Evolutionary conservation across 2,329 filamentous ascomycete genomes (phyloP).

Genomic region (Diaporthe velutina): DNA sequence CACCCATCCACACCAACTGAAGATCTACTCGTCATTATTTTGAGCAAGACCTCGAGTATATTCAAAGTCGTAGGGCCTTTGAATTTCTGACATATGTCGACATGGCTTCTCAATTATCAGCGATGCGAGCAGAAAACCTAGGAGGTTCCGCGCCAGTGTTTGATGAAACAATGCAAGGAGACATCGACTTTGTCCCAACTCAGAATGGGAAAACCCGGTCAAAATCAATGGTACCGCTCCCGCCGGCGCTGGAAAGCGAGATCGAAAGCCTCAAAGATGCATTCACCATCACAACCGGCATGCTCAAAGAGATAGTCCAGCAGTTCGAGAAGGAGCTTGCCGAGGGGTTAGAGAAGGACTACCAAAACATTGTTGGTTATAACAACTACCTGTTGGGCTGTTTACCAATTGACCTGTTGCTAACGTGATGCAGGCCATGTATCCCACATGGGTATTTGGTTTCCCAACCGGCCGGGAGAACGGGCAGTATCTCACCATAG

Average conservation of each 20-base stretch:
- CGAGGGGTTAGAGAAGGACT: conserved; percentile 27
- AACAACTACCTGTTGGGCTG: neutral
- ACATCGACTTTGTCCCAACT: neutral
- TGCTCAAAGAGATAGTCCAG: conserved; percentile 31
- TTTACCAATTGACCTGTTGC: neutral
- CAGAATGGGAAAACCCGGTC: neutral
- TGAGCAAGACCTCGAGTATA: neutral
- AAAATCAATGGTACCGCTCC: conserved; percentile 8
- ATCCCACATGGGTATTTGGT: conserved; percentile 37
- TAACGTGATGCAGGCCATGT: conserved; percentile 32
- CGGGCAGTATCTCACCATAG: conserved; percentile 55
- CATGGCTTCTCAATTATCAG: neutral
- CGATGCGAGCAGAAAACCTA: neutral
- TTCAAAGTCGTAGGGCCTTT: neutral
- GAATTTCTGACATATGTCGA: neutral
- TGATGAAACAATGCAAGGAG: neutral
- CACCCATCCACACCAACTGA: neutral
- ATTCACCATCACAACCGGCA: conserved; percentile 30
- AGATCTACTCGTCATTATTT: neutral
- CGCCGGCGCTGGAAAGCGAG: conserved; percentile 10
- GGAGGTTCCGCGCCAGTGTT: neutral
- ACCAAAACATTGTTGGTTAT: conserved; percentile 32
- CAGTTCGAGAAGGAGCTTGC: conserved; percentile 32
- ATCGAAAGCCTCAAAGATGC: conserved; percentile 6
- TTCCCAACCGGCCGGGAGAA: conserved; percentile 84